Evolutionary conservation across 163 green algal genomes (phyloP), one percentile per base, ranked within the genome.

Genomic region (Scenedesmus sp.): DNA sequence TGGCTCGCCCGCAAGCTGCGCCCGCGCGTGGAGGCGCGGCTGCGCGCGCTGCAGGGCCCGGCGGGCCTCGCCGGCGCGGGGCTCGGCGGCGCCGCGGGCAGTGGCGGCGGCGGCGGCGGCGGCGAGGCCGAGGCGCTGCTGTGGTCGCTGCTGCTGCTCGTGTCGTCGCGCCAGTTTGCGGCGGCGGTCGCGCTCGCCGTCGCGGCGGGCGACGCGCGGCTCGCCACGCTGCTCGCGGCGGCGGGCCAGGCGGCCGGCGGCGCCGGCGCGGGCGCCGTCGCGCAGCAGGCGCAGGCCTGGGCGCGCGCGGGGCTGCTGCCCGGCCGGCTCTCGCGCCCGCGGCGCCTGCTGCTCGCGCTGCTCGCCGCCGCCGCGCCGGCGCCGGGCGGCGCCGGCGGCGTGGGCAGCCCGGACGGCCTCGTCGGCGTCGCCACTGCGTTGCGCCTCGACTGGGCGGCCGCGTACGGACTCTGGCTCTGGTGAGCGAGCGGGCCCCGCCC

Each of bases 401-500:
- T 65, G 24, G 54, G 54, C 15, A n/a, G 62, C 51, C 44, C 20
- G n/a, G 31, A 24, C 24, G 28, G 63, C 33, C 22, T 89, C 50
- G 50, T 86, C 28, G 85, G 88, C 31, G 71, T 82, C 17, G 60
- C 78, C 33, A 51, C 75, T 17, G 77, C 70, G 5, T 48, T 91
- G 62, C 10, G 62, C 5, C 75, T 95, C 5, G 91, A 95, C 70
- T 98, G 94, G 94, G 87, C 92, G 20, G 85, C 88, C 24, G 87
- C 89, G 29, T 81, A 98, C 20, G 94, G 91, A 1, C 54, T 96
- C 54, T 75, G 93, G 53, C 82, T 98, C 9, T 98, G 94, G 94
- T 96, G 48, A 62, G 65, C 45, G 42, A 24, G 39, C 39, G 10
- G 39, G 7, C n/a, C n/a, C n/a, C n/a, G n/a, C n/a, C n/a, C n/a